phyloP scores from a whole-genome alignment of 2,329 filamentous ascomycete species.

The Pseudocercospora musae region DNA sequence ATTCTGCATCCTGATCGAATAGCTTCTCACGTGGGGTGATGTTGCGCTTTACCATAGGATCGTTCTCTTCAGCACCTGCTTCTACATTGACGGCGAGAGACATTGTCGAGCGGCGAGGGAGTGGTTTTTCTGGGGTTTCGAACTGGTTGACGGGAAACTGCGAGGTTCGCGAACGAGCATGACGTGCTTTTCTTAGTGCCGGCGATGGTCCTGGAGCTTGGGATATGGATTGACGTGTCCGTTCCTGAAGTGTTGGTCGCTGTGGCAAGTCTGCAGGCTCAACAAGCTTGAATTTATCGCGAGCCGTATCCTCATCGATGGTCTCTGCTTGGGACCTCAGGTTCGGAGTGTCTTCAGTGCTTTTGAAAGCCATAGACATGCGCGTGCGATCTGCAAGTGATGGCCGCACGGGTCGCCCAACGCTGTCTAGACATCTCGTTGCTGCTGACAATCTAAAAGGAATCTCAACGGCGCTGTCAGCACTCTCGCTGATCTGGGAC shows the following conservation, averaged over 20 bases:
- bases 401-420: slow-evolving; percentile 29
- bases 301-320: not conserved
- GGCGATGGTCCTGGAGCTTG: slow-evolving; percentile 46
- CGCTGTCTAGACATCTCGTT: slow-evolving; percentile 10
- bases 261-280: not conserved
- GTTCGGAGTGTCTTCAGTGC: slow-evolving; percentile 12
- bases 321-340: not conserved
- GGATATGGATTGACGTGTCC: slow-evolving; percentile 78
- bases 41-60: slow-evolving; percentile 26
- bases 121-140: slow-evolving; percentile 47
- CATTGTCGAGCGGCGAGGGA: slow-evolving; percentile 17
- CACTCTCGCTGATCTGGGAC: slow-evolving; percentile 16
- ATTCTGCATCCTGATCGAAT: slow-evolving; percentile 68
- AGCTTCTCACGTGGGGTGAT: slow-evolving; percentile 64
- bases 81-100: slow-evolving; percentile 5
- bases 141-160: slow-evolving; percentile 56
- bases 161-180: slow-evolving; percentile 33
- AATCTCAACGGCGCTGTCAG: slow-evolving; percentile 20
- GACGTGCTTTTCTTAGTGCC: slow-evolving; percentile 20
- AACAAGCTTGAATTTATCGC: slow-evolving; percentile 17
- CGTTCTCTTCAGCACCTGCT: not conserved
- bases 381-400: slow-evolving; percentile 48
- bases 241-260: slow-evolving; percentile 63
- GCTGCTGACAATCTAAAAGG: slow-evolving; percentile 3
- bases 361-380: slow-evolving; percentile 42